A percentile compares a stretch with the other conserved stretches of the same genome.
phyloP scores from a whole-genome alignment of 2,329 filamentous ascomycete genomes.

The Fusarium mangiferae region DNA sequence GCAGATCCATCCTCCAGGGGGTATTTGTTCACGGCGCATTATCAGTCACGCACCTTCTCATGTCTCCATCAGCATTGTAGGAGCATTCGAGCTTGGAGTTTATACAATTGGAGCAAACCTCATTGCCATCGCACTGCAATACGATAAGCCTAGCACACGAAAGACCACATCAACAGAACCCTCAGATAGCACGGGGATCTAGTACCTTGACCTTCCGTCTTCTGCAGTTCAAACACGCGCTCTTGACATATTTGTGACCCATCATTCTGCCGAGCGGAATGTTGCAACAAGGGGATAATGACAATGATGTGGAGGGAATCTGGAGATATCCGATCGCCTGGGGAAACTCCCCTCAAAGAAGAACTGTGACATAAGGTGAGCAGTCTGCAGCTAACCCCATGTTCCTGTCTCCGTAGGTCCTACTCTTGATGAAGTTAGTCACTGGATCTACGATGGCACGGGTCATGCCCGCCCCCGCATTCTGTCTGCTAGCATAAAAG shows the following conservation, averaged over 20 bases:
- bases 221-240: constrained; percentile 12
- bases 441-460: too few relatives aligned
- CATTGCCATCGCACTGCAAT: neutral
- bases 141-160: neutral
- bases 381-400: too few relatives aligned
- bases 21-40: too few relatives aligned
- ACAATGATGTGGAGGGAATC: neutral
- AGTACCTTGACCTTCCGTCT: constrained; percentile 14
- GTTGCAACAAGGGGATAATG: neutral
- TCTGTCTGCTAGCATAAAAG: too few relatives aligned
- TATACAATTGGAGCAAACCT: constrained; percentile 4
- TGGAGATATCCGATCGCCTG: too few relatives aligned
- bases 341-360: too few relatives aligned
- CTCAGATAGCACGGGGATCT: neutral
- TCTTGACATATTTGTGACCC: constrained; percentile 9
- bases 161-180: too few relatives aligned
- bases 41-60: constrained; percentile 1
- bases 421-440: too few relatives aligned
- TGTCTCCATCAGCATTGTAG: constrained; percentile 12
- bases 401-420: too few relatives aligned
- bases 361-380: too few relatives aligned
- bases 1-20: too few relatives aligned
- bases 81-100: neutral
- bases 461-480: too few relatives aligned
- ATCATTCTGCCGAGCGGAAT: neutral